Percentiles rank a stretch among this genome's conserved stretches.
Conservation (phyloP, 768 basidiomycete species). For the Sistotremastrum niveocremeum region DNA sequence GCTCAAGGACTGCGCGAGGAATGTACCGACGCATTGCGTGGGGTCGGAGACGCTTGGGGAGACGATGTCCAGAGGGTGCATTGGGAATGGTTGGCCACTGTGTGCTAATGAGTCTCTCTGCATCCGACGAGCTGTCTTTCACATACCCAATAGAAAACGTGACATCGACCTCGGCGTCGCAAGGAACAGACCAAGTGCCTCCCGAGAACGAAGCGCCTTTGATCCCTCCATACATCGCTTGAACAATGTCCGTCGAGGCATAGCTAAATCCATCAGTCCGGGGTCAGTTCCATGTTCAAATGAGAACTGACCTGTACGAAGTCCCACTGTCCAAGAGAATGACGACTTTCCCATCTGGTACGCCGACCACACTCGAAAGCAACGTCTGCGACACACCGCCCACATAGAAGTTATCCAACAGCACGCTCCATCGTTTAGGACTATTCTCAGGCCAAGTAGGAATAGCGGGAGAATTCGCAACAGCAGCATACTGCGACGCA, state of each 20-base stretch:
- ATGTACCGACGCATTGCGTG: slow-evolving; percentile 53
- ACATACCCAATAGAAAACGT: slow-evolving; percentile 66
- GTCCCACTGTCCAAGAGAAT: slow-evolving; percentile 71
- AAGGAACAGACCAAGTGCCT: slow-evolving; percentile 64
- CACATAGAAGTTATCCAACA: slow-evolving; percentile 60
- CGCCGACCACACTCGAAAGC: slow-evolving; percentile 38
- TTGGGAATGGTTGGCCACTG: slow-evolving; percentile 60
- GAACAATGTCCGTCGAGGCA: slow-evolving; percentile 46
- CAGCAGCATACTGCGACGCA: slow-evolving; percentile 45
- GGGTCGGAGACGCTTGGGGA: slow-evolving; percentile 32
- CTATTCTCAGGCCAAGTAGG: slow-evolving; percentile 56
- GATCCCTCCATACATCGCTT: slow-evolving; percentile 56
- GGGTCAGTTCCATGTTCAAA: slow-evolving; percentile 1
- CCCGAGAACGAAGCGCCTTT: slow-evolving; percentile 44
- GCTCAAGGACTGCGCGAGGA: slow-evolving; percentile 48
- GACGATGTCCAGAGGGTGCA: slow-evolving; percentile 69
- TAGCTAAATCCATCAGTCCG: slow-evolving; percentile 32
- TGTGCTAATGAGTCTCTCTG: slow-evolving; percentile 1
- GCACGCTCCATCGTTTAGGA: slow-evolving; percentile 64
- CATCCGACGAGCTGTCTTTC: not conserved
- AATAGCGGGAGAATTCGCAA: slow-evolving; percentile 44
- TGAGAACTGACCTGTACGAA: slow-evolving; percentile 51
- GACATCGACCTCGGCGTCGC: slow-evolving; percentile 59
- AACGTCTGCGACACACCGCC: slow-evolving; percentile 38
- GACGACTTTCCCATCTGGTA: slow-evolving; percentile 59